These are phyloP conservation scores for Lactarius sp. DNA, from an alignment of 768 basidiomycete species.

Conservation along the genomic window DNA sequence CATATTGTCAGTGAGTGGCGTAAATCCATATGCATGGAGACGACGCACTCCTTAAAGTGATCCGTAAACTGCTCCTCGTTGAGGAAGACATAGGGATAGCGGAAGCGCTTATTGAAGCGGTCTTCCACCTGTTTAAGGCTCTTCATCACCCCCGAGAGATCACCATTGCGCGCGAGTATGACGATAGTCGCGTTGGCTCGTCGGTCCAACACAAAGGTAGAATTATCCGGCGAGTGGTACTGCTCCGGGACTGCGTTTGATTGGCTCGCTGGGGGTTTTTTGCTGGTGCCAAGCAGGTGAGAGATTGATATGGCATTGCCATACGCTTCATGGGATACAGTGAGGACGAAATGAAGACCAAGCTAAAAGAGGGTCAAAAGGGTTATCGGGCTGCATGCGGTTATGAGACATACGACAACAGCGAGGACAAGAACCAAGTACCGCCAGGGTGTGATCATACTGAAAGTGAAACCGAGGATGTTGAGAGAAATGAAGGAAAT, in stretches of 20 bases:
- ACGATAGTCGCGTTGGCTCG: conserved; percentile 57
- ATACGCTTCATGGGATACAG: conserved; percentile 47
- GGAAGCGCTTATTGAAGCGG: conserved; percentile 55
- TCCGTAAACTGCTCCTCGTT: conserved; percentile 77
- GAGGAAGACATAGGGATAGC: conserved; percentile 80
- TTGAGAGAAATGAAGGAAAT: not conserved
- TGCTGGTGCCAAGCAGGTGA: conserved; percentile 31
- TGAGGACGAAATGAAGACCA: conserved; percentile 51
- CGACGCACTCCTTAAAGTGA: conserved; percentile 57
- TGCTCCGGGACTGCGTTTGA: conserved; percentile 44
- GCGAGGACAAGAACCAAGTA: conserved; percentile 44
- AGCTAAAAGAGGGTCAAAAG: conserved; percentile 32
- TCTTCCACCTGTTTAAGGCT: conserved; percentile 57
- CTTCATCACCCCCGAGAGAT: conserved; percentile 40
- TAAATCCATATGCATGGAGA: conserved; percentile 30
- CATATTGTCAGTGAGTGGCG: conserved; percentile 25
- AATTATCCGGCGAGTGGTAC: conserved; percentile 30
- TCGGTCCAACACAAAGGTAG: conserved; percentile 26
- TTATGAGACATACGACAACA: conserved; percentile 31
- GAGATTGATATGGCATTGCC: conserved; percentile 42
- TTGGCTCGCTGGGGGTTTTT: conserved; percentile 26
- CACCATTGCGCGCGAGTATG: conserved; percentile 45
- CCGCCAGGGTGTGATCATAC: conserved; percentile 59
- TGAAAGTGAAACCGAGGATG: conserved; percentile 15
- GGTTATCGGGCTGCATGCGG: not conserved